Conservation (phyloP, 164 flowering plant genomes). For the Hamamelis virginiana region DNA sequence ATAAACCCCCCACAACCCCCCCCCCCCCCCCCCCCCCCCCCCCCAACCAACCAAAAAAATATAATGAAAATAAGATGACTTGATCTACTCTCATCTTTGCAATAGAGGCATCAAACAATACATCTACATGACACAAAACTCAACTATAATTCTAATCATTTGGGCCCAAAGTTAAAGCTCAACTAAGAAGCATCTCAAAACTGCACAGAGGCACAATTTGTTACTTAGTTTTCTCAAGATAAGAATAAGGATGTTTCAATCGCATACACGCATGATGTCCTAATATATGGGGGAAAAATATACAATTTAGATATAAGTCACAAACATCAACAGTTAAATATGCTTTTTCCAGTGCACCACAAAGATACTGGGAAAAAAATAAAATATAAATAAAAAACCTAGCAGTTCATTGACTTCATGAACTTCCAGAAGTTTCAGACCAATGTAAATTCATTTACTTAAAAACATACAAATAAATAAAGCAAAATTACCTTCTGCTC, state of each 20-base stretch:
- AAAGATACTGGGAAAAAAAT: background rate
- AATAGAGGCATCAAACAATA: background rate
- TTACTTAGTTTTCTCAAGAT: background rate
- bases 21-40: too few species aligned
- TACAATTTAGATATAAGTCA: background rate
- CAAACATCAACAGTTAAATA: background rate
- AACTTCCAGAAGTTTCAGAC: background rate
- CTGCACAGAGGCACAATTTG: background rate
- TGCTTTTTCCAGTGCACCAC: background rate
- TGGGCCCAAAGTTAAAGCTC: background rate
- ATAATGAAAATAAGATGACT: too few species aligned
- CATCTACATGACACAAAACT: background rate
- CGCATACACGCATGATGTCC: background rate
- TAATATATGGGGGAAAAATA: background rate
- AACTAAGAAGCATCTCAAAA: background rate
- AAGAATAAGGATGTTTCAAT: background rate
- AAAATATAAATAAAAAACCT: too few species aligned
- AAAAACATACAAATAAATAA: background rate
- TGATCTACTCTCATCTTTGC: background rate
- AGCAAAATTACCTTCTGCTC: constrained; percentile 35
- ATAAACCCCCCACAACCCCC: too few species aligned
- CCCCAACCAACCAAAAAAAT: too few species aligned
- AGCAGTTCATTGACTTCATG: background rate
- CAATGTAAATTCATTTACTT: background rate
- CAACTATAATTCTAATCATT: background rate